These are phyloP conservation scores for Endogone sp. DNA, from an alignment of 192 early-diverging fungal species.

Conservation along the genomic window DNA sequence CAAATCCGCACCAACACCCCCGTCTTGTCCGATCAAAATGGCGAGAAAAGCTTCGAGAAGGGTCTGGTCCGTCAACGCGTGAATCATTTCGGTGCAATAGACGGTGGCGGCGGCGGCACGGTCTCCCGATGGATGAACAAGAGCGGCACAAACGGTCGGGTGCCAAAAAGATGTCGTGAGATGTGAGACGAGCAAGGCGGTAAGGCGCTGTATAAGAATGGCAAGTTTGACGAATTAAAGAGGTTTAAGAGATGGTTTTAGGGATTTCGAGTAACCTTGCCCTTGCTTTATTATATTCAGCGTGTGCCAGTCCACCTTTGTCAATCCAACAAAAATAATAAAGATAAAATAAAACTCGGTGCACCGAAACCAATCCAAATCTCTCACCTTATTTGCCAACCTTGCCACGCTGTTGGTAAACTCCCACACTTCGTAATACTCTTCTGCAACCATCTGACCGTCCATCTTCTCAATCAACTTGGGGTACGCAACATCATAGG, in stretches of 20 bases:
- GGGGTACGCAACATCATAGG: slow-evolving; percentile 27
- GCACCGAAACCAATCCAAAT: neutral
- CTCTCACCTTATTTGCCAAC: slow-evolving; percentile 19
- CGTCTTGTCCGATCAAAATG: slow-evolving; percentile 27
- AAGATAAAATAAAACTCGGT: too few species aligned
- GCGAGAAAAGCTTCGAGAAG: slow-evolving; percentile 28
- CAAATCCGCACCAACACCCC: slow-evolving; percentile 32
- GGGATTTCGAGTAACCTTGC: too few species aligned
- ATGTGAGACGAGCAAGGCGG: slow-evolving; percentile 27
- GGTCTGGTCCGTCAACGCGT: slow-evolving; percentile 29
- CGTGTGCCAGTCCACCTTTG: too few species aligned
- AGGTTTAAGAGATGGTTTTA: too few species aligned
- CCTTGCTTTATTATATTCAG: too few species aligned
- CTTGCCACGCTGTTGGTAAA: slow-evolving; percentile 32
- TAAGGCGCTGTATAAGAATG: slow-evolving; percentile 12
- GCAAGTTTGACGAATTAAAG: too few species aligned
- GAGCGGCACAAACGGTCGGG: slow-evolving; percentile 26
- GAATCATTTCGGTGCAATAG: slow-evolving; percentile 36
- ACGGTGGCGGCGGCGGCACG: slow-evolving; percentile 25
- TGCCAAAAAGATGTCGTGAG: slow-evolving; percentile 35
- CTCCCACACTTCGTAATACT: slow-evolving; percentile 37
- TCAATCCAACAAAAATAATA: too few species aligned
- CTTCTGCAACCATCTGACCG: slow-evolving; percentile 19
- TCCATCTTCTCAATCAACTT: slow-evolving; percentile 19
- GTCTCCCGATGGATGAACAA: slow-evolving; percentile 23